A percentile compares a stretch with the other conserved stretches of the same genome.
Conservation (phyloP, 768 basidiomycete species). For the Macrolepiota fuliginosa region DNA sequence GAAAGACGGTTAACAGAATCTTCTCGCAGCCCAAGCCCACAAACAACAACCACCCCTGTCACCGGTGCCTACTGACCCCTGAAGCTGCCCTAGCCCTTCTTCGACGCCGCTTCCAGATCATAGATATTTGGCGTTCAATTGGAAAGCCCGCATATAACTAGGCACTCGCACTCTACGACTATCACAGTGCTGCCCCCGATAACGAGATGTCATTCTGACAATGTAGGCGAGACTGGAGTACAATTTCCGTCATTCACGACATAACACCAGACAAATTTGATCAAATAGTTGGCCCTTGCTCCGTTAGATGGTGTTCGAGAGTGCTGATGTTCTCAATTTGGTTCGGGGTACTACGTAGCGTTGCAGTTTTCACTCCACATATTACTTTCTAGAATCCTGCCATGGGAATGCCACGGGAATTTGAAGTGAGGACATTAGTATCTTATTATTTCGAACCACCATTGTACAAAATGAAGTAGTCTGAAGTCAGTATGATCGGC, state of each 20-base stretch:
- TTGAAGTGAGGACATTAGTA: slow-evolving; percentile 60
- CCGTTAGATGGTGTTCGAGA: neutral
- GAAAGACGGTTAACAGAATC: too few relatives aligned
- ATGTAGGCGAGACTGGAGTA: too few relatives aligned
- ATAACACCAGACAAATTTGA: too few relatives aligned
- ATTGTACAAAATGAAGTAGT: too few relatives aligned
- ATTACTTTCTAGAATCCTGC: slow-evolving; percentile 55
- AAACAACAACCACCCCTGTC: neutral
- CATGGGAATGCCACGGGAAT: slow-evolving; percentile 53
- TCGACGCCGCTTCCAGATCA: neutral
- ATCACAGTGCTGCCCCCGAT: too few relatives aligned
- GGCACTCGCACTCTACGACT: too few relatives aligned
- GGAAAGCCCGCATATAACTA: neutral
- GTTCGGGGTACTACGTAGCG: slow-evolving; percentile 40
- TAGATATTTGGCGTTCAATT: neutral
- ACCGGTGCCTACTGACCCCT: neutral
- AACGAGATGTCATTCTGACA: too few relatives aligned
- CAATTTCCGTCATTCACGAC: too few relatives aligned
- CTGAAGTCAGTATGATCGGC: too few relatives aligned
- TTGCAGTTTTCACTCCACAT: slow-evolving; percentile 59
- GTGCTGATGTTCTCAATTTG: slow-evolving; percentile 1
- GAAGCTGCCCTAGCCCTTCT: neutral
- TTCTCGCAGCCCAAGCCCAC: neutral
- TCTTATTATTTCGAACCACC: slow-evolving; percentile 44
- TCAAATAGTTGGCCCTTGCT: neutral